Evolutionary conservation across 768 basidiomycete species (phyloP), one percentile per base, ranked within the genome.

Genomic region (Collybia sordida): DNA sequence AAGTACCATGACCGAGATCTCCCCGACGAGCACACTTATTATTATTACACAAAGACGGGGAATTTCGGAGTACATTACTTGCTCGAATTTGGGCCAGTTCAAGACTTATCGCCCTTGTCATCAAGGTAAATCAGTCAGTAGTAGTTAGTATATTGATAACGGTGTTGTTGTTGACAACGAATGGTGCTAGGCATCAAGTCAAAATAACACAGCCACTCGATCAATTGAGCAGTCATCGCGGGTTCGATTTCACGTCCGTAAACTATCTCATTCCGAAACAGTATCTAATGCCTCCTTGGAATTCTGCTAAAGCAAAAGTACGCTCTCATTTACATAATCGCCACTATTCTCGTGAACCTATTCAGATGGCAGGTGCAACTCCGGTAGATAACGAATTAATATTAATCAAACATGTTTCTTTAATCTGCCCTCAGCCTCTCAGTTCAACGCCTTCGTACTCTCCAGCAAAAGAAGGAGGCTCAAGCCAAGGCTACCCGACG

Each of bases 381-480:
- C 42, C 56, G 59, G 59, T 59, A 55, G 47, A 54, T 53, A 42
- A 17, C 21, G 42, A 17, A 37, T 31, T 24, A 50, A 44, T 34
- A 42, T n/a, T 28, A 22, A 23, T 6, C 11, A 12, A 31, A n/a
- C 27, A 9, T 22, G 21, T 23, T 14, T 35, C 36, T 31, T 52
- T 25, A 50, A 48, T 42, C 28, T 12, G 41, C 27, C 31, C 24
- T 17, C 50, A 93, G 90, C 50, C 77, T 95, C 27, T 89, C 90
- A 0, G 88, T 93, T 18, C 91, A 95, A 66, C 82, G 90, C 15
- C 73, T 93, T 52, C 80, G 90, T 49, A 94, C 86, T 17, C 72
- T 93, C 8, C 89, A 94, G 58, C 90, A 94, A 72, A 98, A 98
- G 81, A 94, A 89, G 69, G 83, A 86, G 57, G 93, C 94, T 0